A percentile compares a stretch with the other conserved stretches of the same genome.
Conservation (phyloP, 139 green algal species). For the Astrephomene gubernaculifera region DNA sequence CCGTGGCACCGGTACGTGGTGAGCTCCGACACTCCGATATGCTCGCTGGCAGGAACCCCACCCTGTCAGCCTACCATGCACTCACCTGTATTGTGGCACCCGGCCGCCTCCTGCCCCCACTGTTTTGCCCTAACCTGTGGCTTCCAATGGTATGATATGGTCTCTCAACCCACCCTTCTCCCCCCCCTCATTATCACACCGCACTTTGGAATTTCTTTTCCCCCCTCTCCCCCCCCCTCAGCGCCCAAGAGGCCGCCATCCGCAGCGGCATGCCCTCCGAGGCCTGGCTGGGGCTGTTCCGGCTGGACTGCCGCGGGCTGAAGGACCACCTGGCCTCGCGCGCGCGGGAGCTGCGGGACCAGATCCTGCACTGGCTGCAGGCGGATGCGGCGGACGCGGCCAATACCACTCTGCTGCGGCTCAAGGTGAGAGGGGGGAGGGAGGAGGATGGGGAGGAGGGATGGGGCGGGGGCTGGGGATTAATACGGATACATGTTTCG, state of each 20-base stretch:
- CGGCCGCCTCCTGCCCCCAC: no score
- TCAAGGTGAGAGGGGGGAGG: neutral
- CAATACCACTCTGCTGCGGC: constrained; percentile 24
- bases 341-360: neutral
- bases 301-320: constrained; percentile 42
- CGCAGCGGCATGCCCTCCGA: constrained; percentile 40
- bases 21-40: no score
- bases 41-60: no score
- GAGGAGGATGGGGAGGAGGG: neutral
- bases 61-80: no score
- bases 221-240: neutral
- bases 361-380: constrained; percentile 31
- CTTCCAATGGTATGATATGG: no score
- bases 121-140: no score
- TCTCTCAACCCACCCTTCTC: no score
- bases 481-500: neutral
- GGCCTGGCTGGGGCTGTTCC: constrained; percentile 45
- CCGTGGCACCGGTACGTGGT: no score
- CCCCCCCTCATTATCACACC: no score
- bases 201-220: no score
- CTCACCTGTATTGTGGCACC: no score
- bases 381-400: constrained; percentile 25
- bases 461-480: neutral
- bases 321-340: neutral
- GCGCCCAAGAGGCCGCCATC: constrained; percentile 36